These are phyloP conservation scores for Wickerhamiella siamensis DNA, from an alignment of 805 yeast species.

Conservation along the genomic window DNA sequence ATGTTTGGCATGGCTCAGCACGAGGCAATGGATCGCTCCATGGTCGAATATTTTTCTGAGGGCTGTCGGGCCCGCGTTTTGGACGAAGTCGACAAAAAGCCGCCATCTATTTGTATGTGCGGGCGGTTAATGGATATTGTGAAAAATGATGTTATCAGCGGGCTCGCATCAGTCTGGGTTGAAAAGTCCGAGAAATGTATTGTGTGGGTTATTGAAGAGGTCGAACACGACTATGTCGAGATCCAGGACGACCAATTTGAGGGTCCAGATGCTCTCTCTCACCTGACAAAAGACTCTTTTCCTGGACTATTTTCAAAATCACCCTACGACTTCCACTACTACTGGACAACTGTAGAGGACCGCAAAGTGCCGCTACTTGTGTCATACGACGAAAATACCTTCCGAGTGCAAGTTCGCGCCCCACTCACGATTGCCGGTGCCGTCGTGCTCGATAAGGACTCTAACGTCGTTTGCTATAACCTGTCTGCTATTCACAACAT, in stretches of 20 bases:
- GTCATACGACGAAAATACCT: conserved; percentile 3
- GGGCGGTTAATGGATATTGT: conserved; percentile 77
- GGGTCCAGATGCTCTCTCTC: conserved; percentile 37
- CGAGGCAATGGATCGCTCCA: conserved; percentile 44
- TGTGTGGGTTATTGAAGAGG: conserved; percentile 78
- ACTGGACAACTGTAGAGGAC: conserved; percentile 3
- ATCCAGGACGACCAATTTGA: conserved; percentile 35
- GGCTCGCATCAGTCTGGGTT: conserved; percentile 89
- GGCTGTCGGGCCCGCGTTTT: conserved; percentile 5
- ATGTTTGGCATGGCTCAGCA: conserved; percentile 67
- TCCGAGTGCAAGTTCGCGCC: conserved; percentile 3
- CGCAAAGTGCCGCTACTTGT: conserved; percentile 4
- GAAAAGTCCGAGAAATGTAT: conserved; percentile 51
- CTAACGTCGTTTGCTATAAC: conserved; percentile 33
- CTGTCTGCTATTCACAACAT: conserved; percentile 11
- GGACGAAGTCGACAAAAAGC: background rate
- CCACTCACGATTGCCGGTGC: conserved; percentile 10
- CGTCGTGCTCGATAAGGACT: conserved; percentile 27
- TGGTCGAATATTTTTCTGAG: conserved; percentile 45
- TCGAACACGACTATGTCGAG: conserved; percentile 31
- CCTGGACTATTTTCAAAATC: background rate
- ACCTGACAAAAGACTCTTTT: background rate
- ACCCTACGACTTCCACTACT: background rate
- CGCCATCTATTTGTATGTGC: conserved; percentile 9
- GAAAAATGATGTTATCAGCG: conserved; percentile 47